Evolutionary conservation across 2,329 filamentous ascomycete species (phyloP), one percentile per base, ranked within the genome.

Genomic region (Aspergillus luchuensis): DNA sequence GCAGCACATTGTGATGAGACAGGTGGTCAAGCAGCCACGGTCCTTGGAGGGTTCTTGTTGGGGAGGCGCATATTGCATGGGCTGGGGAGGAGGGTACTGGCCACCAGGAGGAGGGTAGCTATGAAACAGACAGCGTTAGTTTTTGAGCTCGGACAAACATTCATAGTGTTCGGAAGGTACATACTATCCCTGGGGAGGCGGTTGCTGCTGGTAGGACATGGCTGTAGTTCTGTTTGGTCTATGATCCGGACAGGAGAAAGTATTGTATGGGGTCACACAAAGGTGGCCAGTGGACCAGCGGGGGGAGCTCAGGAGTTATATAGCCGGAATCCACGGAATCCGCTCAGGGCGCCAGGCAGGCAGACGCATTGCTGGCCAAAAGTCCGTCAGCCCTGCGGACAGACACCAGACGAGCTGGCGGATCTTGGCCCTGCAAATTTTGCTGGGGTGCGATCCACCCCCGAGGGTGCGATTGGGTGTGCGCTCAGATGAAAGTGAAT

Each of bases 1-100:
- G 43, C 65, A 66, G 65, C 65, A 66, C 61, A 66, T 54, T 8
- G 65, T 64, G 60, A 65, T 58, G 21, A 66, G 43, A 61, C 65
- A 66, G 45, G 61, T 63, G 8, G 63, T 66, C 19, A 66, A 45
- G 49, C 65, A 66, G 5, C 65, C 65, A 47, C 63, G 65, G 47
- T 66, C 63, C 51, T 66, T 66, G 33, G 56, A 57, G 19, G 51
- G 39, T 38, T 62, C 55, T n/a, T 59, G 57, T 17, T 52, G 65
- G 10, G 65, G 65, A 8, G 64, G 58, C 15, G 59, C 58, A 36
- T 66, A 66, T 54, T 66, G 65, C 65, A 66, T 66, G 23, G 57
- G 62, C 39, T 61, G 62, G 33, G 56, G 56, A 15, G 56, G 56
- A 5, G 56, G 45, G 36, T 57, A 57, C 23, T 56, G 53, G 43